A percentile compares a stretch with the other conserved stretches of the same genome.
phyloP scores from a whole-genome alignment of 192 early-diverging fungal species.

The Coemansia sp. region DNA sequence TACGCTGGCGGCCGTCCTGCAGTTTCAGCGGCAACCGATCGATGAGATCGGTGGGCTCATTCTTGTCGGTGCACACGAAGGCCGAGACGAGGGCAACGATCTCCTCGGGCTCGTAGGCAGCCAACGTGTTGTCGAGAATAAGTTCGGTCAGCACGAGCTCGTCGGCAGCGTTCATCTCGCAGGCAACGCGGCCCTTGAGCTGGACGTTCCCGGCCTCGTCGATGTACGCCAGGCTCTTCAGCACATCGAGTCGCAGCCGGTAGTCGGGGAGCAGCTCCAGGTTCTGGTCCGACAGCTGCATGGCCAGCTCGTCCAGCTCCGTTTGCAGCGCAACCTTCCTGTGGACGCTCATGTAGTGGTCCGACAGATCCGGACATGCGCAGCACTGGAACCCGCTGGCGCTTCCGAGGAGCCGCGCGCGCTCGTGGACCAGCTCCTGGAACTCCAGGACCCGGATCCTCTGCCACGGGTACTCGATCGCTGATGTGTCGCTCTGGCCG shows the following conservation, averaged over 20 bases:
- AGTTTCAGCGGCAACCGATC: constrained; percentile 36
- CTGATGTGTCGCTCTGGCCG: constrained; percentile 10
- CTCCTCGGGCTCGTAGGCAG: constrained; percentile 87
- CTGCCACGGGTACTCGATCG: constrained; percentile 75
- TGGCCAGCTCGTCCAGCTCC: constrained; percentile 72
- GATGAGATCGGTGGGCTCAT: constrained; percentile 45
- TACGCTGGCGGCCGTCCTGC: constrained; percentile 57
- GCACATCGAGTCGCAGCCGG: constrained; percentile 80
- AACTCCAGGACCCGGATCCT: constrained; percentile 89
- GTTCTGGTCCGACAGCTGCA: constrained; percentile 87
- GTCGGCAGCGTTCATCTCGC: constrained; percentile 97
- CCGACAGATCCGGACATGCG: constrained; percentile 38
- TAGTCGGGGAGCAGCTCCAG: constrained; percentile 93
- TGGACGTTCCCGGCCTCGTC: constrained; percentile 85
- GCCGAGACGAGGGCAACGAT: constrained; percentile 89
- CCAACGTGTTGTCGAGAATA: constrained; percentile 89
- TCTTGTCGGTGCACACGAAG: constrained; percentile 95
- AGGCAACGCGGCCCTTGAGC: constrained; percentile 94
- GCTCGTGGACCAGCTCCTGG: constrained; percentile 69
- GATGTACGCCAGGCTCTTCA: constrained; percentile 77
- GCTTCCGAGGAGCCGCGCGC: constrained; percentile 52
- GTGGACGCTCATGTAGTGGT: constrained; percentile 60
- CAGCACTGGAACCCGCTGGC: constrained; percentile 37
- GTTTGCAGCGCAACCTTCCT: constrained; percentile 63
- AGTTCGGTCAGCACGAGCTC: constrained; percentile 93